Conservation (phyloP, 331 rosid species). For the Quercus tomentella region DNA sequence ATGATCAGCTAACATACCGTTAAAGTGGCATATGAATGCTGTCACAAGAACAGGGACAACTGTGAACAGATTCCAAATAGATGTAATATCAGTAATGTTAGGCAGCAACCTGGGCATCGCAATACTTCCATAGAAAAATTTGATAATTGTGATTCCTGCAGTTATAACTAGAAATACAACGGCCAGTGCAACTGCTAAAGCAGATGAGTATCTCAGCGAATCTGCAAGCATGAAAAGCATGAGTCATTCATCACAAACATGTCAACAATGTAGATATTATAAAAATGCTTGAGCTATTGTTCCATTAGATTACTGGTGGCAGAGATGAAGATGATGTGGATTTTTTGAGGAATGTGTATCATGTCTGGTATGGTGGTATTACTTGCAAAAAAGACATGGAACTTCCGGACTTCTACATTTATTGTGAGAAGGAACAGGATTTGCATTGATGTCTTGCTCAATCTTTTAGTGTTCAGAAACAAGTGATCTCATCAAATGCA, state of each 20-base stretch:
- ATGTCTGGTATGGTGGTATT: neutral
- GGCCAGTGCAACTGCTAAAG: slow-evolving; percentile 65
- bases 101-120: slow-evolving; percentile 58
- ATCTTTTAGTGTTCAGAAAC: neutral
- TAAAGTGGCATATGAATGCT: slow-evolving; percentile 70
- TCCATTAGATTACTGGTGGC: neutral
- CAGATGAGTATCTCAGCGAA: slow-evolving; percentile 59
- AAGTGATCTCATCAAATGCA: neutral
- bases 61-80: slow-evolving; percentile 63
- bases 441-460: neutral
- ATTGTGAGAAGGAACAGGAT: neutral
- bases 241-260: neutral
- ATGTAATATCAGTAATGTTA: slow-evolving; percentile 37
- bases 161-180: slow-evolving; percentile 58
- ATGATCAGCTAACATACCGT: slow-evolving; percentile 36
- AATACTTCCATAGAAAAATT: slow-evolving; percentile 47
- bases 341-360: neutral
- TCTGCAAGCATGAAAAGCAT: slow-evolving; percentile 39
- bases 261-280: neutral
- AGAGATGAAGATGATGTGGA: neutral
- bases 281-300: neutral
- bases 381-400: neutral
- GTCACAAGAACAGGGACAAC: slow-evolving; percentile 76
- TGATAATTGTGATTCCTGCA: slow-evolving; percentile 54
- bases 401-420: neutral